Conservation (phyloP, 495 filamentous ascomycete genomes). For the Letharia lupina region DNA sequence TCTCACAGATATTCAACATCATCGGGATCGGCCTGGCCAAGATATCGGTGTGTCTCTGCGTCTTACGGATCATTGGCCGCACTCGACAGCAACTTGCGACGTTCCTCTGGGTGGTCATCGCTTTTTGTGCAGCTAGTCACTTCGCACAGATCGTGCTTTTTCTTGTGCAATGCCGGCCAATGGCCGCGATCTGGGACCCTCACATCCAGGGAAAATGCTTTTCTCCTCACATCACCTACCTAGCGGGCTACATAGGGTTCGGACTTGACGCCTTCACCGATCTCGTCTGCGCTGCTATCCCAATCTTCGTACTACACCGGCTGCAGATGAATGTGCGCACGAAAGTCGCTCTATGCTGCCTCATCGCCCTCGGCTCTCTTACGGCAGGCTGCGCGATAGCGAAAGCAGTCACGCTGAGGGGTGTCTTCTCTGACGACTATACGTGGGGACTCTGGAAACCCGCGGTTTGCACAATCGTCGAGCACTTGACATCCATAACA, state of each 20-base stretch:
- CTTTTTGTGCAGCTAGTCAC: conserved; percentile 21
- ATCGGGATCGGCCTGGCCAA: conserved; percentile 27
- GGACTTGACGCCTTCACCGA: conserved; percentile 26
- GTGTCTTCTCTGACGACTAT: conserved; percentile 22
- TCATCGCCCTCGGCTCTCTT: conserved; percentile 26
- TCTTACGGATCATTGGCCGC: conserved; percentile 23
- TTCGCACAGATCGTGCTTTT: conserved; percentile 22
- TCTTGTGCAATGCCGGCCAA: conserved; percentile 25
- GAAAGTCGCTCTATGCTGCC: conserved; percentile 22
- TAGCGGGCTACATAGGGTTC: conserved; percentile 25
- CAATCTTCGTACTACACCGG: conserved; percentile 23
- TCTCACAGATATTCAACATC: conserved; percentile 24
- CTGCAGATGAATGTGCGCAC: conserved; percentile 23
- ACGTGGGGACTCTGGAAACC: conserved; percentile 22
- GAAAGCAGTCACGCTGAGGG: conserved; percentile 22
- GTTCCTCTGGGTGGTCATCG: conserved; percentile 24
- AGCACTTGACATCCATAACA: conserved; percentile 22
- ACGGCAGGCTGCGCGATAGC: conserved; percentile 26
- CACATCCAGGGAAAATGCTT: conserved; percentile 21
- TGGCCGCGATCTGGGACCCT: conserved; percentile 24
- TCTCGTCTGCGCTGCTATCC: conserved; percentile 24
- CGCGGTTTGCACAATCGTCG: conserved; percentile 23
- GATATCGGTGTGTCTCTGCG: conserved; percentile 25
- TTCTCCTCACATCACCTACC: conserved; percentile 21
- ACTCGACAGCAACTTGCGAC: conserved; percentile 13